Evolutionary conservation across 1,139 yeast genomes (phyloP), one percentile per base, ranked within the genome.

Genomic region (Yamadazyma friedrichii): DNA sequence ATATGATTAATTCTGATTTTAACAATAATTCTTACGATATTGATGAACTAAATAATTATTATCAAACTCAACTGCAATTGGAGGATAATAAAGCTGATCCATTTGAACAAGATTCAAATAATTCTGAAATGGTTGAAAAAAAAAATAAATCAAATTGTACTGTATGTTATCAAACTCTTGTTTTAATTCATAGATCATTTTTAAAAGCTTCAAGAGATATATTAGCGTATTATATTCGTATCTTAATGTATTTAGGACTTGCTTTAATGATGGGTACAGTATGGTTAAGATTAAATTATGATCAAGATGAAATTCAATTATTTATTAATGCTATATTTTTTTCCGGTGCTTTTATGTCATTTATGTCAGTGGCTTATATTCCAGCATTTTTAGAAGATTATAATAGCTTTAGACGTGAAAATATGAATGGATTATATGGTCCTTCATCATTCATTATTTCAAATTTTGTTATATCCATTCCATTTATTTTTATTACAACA

Each of bases 261-360:
- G 71, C 72, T 3, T 50, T 67, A 13, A 42, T 67, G 47, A 67
- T 67, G 74, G 74, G 73, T 9, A 67, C 74, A 1, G 70, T 65
- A 11, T 67, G 72, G 71, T 53, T 67, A 28, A 57, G 73, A 35
- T 51, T 67, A 9, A 51, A 55, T 9, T 43, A 51, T 30, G 43
- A 44, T 9, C 71, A 67, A 44, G 51, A 52, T 11, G 55, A 59
- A 41, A 65, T 67, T 38, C 70, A 66, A 47, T 64, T 66, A 9
- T 65, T 61, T 42, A 63, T 58, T 41, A 66, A 63, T 51, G 74
- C 74, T 13, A 62, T 67, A 20, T 67, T 67, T 54, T 67, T 66
- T 34, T 63, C 68, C 3, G 71, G 70, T 10, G 73, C 73, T 1
- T 67, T 67, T 50, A 66, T 67, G 72, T 66, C 71, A 8, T 67